These are phyloP conservation scores for Pythium phragmitis DNA, from an alignment of 352 stramenopile genomes.

Conservation along the genomic window DNA sequence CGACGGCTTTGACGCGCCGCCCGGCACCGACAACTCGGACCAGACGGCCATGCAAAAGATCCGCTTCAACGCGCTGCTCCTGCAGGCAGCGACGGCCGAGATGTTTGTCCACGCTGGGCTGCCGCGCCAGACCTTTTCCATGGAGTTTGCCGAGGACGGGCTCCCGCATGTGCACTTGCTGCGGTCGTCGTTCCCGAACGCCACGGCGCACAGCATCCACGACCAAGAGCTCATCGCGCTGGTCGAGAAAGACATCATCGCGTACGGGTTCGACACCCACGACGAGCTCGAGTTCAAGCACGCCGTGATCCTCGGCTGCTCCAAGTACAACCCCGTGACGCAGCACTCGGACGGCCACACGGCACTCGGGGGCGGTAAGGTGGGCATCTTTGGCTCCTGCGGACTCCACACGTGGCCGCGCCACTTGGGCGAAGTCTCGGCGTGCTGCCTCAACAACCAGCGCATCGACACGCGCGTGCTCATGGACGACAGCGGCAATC, in stretches of 20 bases:
- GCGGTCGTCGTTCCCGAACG: constrained; percentile 55
- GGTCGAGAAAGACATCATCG: constrained; percentile 53
- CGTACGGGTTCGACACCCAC: constrained; percentile 33
- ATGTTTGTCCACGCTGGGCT: constrained; percentile 45
- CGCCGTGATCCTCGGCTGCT: constrained; percentile 69
- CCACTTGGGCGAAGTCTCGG: constrained; percentile 45
- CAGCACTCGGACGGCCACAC: constrained; percentile 55
- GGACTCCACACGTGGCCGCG: constrained; percentile 63
- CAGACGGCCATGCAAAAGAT: constrained; percentile 46
- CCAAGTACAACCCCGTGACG: constrained; percentile 50
- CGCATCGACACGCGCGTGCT: constrained; percentile 44
- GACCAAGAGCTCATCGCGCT: constrained; percentile 61
- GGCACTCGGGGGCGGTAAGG: constrained; percentile 50
- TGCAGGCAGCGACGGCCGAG: constrained; percentile 57
- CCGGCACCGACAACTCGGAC: constrained; percentile 52
- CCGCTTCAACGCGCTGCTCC: constrained; percentile 53
- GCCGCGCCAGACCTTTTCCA: constrained; percentile 44
- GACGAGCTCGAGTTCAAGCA: constrained; percentile 50
- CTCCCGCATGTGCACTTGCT: constrained; percentile 53
- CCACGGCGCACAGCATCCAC: constrained; percentile 39
- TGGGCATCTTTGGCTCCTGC: constrained; percentile 68
- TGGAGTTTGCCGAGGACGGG: constrained; percentile 50
- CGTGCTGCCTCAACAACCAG: constrained; percentile 56
- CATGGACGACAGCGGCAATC: constrained; percentile 63
- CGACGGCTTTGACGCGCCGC: constrained; percentile 60